These are phyloP conservation scores for Fusarium domesticum DNA, from an alignment of 2,329 filamentous ascomycete species.

Conservation along the genomic window DNA sequence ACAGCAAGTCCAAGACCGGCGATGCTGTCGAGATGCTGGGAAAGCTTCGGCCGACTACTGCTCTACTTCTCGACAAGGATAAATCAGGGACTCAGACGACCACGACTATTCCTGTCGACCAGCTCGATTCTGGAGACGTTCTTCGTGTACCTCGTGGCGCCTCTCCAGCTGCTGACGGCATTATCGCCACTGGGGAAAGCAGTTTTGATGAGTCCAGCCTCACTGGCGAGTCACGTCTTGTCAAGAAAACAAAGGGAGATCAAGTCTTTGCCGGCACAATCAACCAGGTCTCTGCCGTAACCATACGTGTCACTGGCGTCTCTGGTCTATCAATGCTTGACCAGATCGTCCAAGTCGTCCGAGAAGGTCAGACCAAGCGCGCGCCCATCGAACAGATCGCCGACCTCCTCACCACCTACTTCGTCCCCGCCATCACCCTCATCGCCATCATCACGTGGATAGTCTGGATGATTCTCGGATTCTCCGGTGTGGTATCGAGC, in stretches of 20 bases:
- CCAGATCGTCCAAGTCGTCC: slow-evolving; percentile 72
- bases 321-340: slow-evolving; percentile 74
- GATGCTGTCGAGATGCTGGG: slow-evolving; percentile 79
- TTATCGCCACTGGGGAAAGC: slow-evolving; percentile 59
- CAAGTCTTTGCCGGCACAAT: slow-evolving; percentile 70
- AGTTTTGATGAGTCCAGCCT: slow-evolving; percentile 88
- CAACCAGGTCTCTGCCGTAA: slow-evolving; percentile 64
- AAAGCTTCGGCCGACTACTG: slow-evolving; percentile 73
- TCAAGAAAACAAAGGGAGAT: slow-evolving; percentile 62
- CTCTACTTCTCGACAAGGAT: slow-evolving; percentile 60
- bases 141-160: slow-evolving; percentile 75
- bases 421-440: slow-evolving; percentile 69
- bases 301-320: slow-evolving; percentile 61
- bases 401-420: slow-evolving; percentile 70
- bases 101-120: slow-evolving; percentile 56
- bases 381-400: slow-evolving; percentile 75
- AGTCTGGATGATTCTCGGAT: slow-evolving; percentile 65
- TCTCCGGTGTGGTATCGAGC: slow-evolving; percentile 55
- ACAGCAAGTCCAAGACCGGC: slow-evolving; percentile 87
- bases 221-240: slow-evolving; percentile 71
- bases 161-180: slow-evolving; percentile 82
- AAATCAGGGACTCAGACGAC: slow-evolving; percentile 34
- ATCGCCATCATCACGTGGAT: slow-evolving; percentile 70
- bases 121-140: slow-evolving; percentile 70
- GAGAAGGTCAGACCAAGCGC: slow-evolving; percentile 72